Conservation (phyloP, 2,329 filamentous ascomycete species). For the Phyllosticta citrichinensis region DNA sequence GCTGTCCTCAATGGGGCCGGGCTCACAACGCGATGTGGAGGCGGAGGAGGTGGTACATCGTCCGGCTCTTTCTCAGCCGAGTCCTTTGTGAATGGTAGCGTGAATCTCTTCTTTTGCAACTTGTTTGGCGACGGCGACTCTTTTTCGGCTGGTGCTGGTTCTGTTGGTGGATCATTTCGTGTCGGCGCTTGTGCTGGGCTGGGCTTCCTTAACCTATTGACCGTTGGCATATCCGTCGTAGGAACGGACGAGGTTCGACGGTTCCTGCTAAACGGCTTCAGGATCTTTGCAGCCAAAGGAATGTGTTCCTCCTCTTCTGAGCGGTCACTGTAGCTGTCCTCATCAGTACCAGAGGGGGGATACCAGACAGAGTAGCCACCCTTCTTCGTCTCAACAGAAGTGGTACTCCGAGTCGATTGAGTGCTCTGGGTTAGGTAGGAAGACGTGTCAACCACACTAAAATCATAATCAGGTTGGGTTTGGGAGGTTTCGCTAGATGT, state of each 20-base stretch:
- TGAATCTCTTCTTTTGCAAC: slow-evolving; percentile 16
- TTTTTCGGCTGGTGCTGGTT: neutral
- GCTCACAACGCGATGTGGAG: slow-evolving; percentile 45
- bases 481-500: neutral
- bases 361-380: slow-evolving; percentile 40
- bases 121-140: slow-evolving; percentile 19
- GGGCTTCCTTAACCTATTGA: slow-evolving; percentile 34
- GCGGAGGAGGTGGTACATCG: slow-evolving; percentile 31
- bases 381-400: slow-evolving; percentile 17
- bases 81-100: slow-evolving; percentile 1
- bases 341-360: slow-evolving; percentile 30
- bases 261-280: neutral
- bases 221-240: slow-evolving; percentile 34
- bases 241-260: slow-evolving; percentile 40
- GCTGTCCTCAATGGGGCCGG: slow-evolving; percentile 18
- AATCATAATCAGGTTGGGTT: neutral
- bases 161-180: slow-evolving; percentile 12
- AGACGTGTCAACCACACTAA: slow-evolving; percentile 8
- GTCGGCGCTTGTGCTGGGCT: slow-evolving; percentile 28
- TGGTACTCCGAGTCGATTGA: slow-evolving; percentile 1
- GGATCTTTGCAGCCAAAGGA: neutral
- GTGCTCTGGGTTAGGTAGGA: slow-evolving; percentile 19
- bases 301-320: slow-evolving; percentile 16
- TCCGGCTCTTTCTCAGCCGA: slow-evolving; percentile 12
- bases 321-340: slow-evolving; percentile 1